Base-by-base conservation (phyloP, 441 rosid genomes). In the Erodium trifolium region DNA sequence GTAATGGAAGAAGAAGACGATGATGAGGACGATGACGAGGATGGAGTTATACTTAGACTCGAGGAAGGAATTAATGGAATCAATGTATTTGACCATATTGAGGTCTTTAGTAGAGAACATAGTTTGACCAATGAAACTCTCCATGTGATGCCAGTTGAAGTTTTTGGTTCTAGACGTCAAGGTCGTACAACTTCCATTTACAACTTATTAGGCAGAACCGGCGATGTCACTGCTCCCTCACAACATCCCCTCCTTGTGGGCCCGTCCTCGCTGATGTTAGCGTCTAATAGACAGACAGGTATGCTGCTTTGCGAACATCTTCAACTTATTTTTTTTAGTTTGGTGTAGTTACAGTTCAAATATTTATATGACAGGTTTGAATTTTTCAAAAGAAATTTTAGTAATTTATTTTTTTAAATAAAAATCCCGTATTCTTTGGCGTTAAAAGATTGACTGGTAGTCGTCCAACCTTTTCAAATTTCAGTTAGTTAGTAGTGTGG, bases 81-180 rank as follows among this genome's bases (percentile, higher is more conserved):
- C 72, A 93, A 92, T 78, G 91, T 94, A 65, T 90, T 92, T 77
- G 99, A 94, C 73, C 98, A 90, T 79, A 83, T 92, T 73, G 99
- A 90, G 82, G 97, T 92, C 81, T 87, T 92, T 74, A 86, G 93
- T 62, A 86, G 97, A 83, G 93, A 92, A 71, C 84, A 90, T 77
- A 81, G 82, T 83, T 95, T 95, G 79, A 81, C 92, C 39, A 87
- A 86, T 81, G 98, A 95, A 71, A 83, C 96, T 63, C 91, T 95
- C 53, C 98, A 82, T 78, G 91, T 95, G 69, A 95, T 95, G 98
- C 99, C 98, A 17, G 98, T 92, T 73, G 99, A 95, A 78, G 88
- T 92, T 81, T 92, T 92, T 78, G 97, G 99, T 77, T 95, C 99
- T 19, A 85, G 98, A 74, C 98, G 97, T 76, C 99, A 84, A 79